These are phyloP conservation scores for Alternaria brassicae DNA, from an alignment of 2,329 filamentous ascomycete species.

Conservation along the genomic window DNA sequence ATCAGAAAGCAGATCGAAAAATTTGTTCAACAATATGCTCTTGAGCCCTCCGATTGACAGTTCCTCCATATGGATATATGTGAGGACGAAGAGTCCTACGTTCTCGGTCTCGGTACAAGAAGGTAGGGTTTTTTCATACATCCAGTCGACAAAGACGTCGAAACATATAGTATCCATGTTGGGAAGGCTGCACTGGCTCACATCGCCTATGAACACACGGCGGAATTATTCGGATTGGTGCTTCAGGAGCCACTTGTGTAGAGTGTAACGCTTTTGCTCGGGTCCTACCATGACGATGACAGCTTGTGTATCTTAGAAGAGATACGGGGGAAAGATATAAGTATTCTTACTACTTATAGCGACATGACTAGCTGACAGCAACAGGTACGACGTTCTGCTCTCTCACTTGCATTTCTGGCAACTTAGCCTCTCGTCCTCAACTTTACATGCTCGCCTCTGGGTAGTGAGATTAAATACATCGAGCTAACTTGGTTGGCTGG, in stretches of 20 bases:
- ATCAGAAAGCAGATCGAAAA: not conserved
- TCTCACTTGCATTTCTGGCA: not conserved
- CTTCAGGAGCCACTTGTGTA: not conserved
- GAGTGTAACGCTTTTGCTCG: not conserved
- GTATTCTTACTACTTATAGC: too few species aligned
- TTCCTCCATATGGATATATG: not conserved
- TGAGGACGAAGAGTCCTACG: not conserved
- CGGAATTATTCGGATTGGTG: not conserved
- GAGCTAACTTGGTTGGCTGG: not conserved
- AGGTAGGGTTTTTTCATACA: conserved; percentile 7
- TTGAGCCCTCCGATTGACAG: not conserved
- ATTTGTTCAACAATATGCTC: not conserved
- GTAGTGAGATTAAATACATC: too few species aligned
- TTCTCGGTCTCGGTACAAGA: not conserved
- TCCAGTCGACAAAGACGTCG: conserved; percentile 14
- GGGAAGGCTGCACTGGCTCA: not conserved
- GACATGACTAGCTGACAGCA: not conserved
- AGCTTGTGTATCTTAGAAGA: not conserved
- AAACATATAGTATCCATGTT: not conserved
- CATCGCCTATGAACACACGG: not conserved
- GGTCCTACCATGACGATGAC: not conserved
- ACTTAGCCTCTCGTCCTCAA: too few species aligned
- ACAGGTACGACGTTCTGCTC: not conserved
- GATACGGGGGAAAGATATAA: too few species aligned
- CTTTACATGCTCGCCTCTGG: too few species aligned